Base-by-base conservation (phyloP, 225 moss, liverwort and hornwort species). In the Rhytidiadelphus loreus region DNA sequence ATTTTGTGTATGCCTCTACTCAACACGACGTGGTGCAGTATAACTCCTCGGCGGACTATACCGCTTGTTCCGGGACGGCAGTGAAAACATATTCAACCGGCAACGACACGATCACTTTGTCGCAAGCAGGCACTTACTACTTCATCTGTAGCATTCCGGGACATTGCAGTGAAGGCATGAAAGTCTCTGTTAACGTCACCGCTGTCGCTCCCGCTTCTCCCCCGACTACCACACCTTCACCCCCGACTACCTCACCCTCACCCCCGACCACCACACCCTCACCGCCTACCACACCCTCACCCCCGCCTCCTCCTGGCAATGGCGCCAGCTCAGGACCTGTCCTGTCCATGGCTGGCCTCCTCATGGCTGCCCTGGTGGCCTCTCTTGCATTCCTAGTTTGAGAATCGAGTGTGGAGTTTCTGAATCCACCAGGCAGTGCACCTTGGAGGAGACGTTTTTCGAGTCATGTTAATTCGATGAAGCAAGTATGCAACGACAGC, bases 361-460 rank as follows among this genome's bases (percentile, higher is more conserved):
- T 92, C 85, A 64, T 82, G 57, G 89, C 90, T 65, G 85, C 82
- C 33, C 44, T 92, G 69, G 61, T 92, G 41, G 89, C 85, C 83
- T 26, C 65, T 39, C 82, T 87, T 79, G 92, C 89, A 56, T 78
- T 58, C 59, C 46, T 87, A 4, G 87, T 85, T 32, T 89, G 85
- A 89, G 77, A 78, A 28, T 73, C 29, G 17, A 57, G 35, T 71
- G 63, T 70, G 85, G 86, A 89, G 70, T 75, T 39, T 5, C 53
- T 53, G 74, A 71, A 90, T 72, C 63, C 63, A 48, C 22, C 50
- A 74, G 78, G 70, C 69, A 62, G 80, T 80, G 72, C 71, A 71
- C 70, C 64, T 79, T 72, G 55, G 86, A 88, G 68, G 37, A 41
- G 88, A 86, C 57, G 35, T 52, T 85, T 81, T 62, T 76, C 59